Conservation (phyloP, 306 rosid genomes). For the Medicago truncatula region DNA sequence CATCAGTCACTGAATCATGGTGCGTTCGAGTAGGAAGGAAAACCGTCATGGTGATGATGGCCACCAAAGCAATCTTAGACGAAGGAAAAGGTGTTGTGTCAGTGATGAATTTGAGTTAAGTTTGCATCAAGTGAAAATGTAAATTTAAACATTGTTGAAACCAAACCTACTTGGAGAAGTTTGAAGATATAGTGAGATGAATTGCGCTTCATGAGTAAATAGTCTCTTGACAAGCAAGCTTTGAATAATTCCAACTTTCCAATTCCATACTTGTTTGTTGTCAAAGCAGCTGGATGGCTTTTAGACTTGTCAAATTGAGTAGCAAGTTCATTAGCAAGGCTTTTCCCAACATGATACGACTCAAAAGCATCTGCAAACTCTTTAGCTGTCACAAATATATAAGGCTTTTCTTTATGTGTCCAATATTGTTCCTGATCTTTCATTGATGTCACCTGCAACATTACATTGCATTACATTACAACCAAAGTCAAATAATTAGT, state of each 20-base stretch:
- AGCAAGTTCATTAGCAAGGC: constrained; percentile 48
- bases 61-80: not conserved
- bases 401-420: constrained; percentile 47
- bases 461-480: constrained; percentile 4
- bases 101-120: not conserved
- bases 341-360: constrained; percentile 50
- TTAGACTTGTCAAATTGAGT: constrained; percentile 58
- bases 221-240: not conserved
- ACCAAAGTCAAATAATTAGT: not conserved
- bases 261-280: constrained; percentile 24
- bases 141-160: not conserved
- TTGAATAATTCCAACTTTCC: not conserved
- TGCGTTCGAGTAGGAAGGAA: not conserved
- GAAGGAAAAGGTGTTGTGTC: not conserved
- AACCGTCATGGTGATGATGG: not conserved
- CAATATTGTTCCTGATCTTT: constrained; percentile 50
- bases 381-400: constrained; percentile 49
- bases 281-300: constrained; percentile 61
- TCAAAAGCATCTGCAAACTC: constrained; percentile 53
- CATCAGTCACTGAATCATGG: not conserved
- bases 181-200: not conserved
- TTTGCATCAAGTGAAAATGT: no score
- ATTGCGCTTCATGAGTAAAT: no score
- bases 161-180: not conserved
- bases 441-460: constrained; percentile 50